These are phyloP conservation scores for Iris pallida DNA, from an alignment of 116 monocot genomes.

Conservation along the genomic window DNA sequence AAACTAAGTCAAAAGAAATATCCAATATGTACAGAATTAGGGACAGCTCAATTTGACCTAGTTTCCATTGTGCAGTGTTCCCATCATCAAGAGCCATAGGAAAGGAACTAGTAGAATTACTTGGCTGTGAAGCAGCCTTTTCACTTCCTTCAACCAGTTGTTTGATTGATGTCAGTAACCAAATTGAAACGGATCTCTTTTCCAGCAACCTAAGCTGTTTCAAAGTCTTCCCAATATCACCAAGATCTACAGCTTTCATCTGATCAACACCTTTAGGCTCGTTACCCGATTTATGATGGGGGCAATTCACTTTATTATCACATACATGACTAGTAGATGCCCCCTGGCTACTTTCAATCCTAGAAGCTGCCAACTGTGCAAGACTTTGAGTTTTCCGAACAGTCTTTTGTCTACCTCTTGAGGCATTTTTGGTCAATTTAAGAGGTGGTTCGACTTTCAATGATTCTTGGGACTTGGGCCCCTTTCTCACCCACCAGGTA, in stretches of 20 bases:
- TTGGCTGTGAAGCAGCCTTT: slow-evolving; percentile 31
- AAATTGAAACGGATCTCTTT: slow-evolving; percentile 66
- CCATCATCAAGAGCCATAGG: slow-evolving; percentile 47
- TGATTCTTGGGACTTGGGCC: slow-evolving; percentile 56
- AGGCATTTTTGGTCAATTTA: slow-evolving; percentile 58
- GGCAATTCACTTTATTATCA: slow-evolving; percentile 67
- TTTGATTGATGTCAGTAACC: slow-evolving; percentile 60
- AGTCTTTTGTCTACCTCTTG: slow-evolving; percentile 69
- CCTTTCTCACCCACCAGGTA: slow-evolving; percentile 91
- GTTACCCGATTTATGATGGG: slow-evolving; percentile 56
- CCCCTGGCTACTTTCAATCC: slow-evolving; percentile 92
- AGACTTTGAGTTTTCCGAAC: slow-evolving; percentile 91
- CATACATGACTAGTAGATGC: slow-evolving; percentile 97
- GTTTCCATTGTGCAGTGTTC: slow-evolving; percentile 52
- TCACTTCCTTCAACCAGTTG: slow-evolving; percentile 73
- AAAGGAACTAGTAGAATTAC: slow-evolving; percentile 34
- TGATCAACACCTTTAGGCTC: slow-evolving; percentile 43
- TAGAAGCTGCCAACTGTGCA: slow-evolving; percentile 73
- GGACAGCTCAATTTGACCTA: slow-evolving; percentile 76
- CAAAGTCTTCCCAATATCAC: slow-evolving; percentile 62
- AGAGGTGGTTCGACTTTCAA: slow-evolving; percentile 60
- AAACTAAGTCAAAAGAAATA: slow-evolving; percentile 64
- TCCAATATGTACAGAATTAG: slow-evolving; percentile 79
- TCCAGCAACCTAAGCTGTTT: slow-evolving; percentile 74
- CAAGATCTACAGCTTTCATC: slow-evolving; percentile 29